Percentiles rank a stretch among this genome's conserved stretches.
phyloP scores from a whole-genome alignment of 2,329 filamentous ascomycete species.

The Xylaria sp. region DNA sequence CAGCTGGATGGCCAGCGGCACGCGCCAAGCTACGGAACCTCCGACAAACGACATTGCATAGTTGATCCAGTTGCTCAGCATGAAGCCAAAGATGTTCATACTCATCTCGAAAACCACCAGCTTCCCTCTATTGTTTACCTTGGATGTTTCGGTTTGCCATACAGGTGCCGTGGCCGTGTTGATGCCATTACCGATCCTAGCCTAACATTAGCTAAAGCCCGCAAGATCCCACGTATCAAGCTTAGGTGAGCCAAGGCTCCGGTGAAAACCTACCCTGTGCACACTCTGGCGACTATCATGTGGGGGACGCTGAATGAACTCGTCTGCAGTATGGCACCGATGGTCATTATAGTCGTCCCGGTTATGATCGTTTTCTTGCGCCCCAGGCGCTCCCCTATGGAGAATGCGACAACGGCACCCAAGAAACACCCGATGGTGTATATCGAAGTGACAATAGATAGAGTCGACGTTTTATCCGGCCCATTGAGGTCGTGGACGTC shows the following conservation, averaged over 20 bases:
- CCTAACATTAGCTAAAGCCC: conserved; percentile 2
- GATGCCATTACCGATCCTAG: conserved; percentile 46
- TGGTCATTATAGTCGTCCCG: conserved; percentile 46
- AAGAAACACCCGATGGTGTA: conserved; percentile 48
- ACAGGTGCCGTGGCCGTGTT: conserved; percentile 37
- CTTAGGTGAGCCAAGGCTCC: background rate
- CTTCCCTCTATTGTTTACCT: conserved; percentile 32
- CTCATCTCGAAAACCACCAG: conserved; percentile 36
- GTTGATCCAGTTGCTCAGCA: conserved; percentile 37
- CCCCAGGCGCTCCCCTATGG: conserved; percentile 48
- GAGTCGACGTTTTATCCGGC: conserved; percentile 36
- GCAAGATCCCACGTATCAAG: background rate
- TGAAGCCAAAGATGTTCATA: conserved; percentile 36
- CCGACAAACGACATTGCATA: conserved; percentile 37
- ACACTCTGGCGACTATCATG: conserved; percentile 46
- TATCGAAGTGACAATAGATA: conserved; percentile 52
- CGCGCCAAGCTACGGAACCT: conserved; percentile 39
- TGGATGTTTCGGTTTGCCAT: conserved; percentile 38
- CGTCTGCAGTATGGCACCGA: conserved; percentile 35
- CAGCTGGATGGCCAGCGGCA: conserved; percentile 43
- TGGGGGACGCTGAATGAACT: conserved; percentile 38
- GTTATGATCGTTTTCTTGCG: conserved; percentile 46
- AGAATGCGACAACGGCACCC: conserved; percentile 44
- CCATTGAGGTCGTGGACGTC: conserved; percentile 48
- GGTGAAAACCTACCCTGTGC: conserved; percentile 37